Evolutionary conservation across 768 basidiomycete genomes (phyloP), one percentile per base, ranked within the genome.

Genomic region (Tricholoma furcatifolium): DNA sequence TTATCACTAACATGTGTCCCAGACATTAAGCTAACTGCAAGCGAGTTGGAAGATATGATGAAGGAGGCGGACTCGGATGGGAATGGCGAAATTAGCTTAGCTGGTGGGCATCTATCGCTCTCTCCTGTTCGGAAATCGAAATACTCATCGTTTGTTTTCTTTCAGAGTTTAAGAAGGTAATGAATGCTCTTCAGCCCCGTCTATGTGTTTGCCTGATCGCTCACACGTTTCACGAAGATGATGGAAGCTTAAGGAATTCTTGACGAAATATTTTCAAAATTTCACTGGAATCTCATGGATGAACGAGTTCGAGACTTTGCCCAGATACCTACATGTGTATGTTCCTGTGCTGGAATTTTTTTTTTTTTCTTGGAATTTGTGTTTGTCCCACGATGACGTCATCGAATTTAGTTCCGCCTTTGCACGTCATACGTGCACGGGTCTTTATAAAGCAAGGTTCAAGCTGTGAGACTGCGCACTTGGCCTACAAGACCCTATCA

Each of bases 41-140:
- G 66, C 11, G 93, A 94, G 73, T 83, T 94, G 51, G 82, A 87
- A 48, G 85, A 89, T 71, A 95, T 96, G 93, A 96, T 95, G 66
- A 80, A 87, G 43, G 93, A 93, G 72, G 93, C 93, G 27, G 93
- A 96, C 58, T 51, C 61, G 47, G 86, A 95, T 65, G 91, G 91
- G 41, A 88, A 93, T 67, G 88, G 90, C 38, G 88, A 91, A 70
- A 88, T 91, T 65, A 86, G 85, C 70, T 88, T 88, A 66, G 75
- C 82, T 0, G 87, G 87, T 87, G 54, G 54, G 78, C 64, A 31
- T 10, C 8, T 41, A 17, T n/a, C 9, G 6, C 6, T 24, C 47
- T 17, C n/a, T 24, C 11, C 6, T 49, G 4, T 18, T 21, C 39
- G 49, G 12, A 50, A n/a, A 12, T 50, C 21, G 11, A 46, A 41